These are phyloP conservation scores for Yamadazyma endophytica DNA, from an alignment of 805 yeast genomes.

Conservation along the genomic window DNA sequence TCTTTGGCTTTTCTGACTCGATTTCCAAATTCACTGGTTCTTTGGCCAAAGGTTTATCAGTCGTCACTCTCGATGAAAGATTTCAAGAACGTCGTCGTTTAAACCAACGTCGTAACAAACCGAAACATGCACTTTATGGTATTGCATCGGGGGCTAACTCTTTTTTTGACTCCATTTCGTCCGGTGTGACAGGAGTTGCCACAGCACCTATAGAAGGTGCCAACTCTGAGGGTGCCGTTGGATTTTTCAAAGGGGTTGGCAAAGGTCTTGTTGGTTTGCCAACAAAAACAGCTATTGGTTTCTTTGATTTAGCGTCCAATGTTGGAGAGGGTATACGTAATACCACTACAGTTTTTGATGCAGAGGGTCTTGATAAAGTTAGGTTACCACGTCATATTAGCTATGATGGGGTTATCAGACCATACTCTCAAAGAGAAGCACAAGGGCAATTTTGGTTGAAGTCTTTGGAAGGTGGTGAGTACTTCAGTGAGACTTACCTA, in stretches of 20 bases:
- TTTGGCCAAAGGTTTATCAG: slow-evolving; percentile 88
- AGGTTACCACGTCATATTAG: slow-evolving; percentile 78
- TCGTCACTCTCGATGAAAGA: slow-evolving; percentile 79
- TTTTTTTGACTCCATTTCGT: slow-evolving; percentile 76
- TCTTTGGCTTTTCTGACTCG: slow-evolving; percentile 92
- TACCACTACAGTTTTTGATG: slow-evolving; percentile 87
- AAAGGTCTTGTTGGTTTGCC: slow-evolving; percentile 95
- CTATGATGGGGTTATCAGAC: slow-evolving; percentile 66
- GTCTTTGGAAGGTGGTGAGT: slow-evolving; percentile 75
- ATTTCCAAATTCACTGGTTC: slow-evolving; percentile 91
- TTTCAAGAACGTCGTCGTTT: slow-evolving; percentile 81
- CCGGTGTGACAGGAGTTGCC: slow-evolving; percentile 90
- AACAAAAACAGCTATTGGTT: slow-evolving; percentile 93
- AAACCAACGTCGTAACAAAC: slow-evolving; percentile 70
- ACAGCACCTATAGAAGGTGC: slow-evolving; percentile 90
- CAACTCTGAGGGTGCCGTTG: slow-evolving; percentile 79
- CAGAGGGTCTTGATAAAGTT: slow-evolving; percentile 69
- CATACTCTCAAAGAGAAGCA: slow-evolving; percentile 76
- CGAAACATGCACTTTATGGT: slow-evolving; percentile 82
- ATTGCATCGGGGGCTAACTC: slow-evolving; percentile 84
- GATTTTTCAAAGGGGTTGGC: slow-evolving; percentile 91
- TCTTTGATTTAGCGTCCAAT: slow-evolving; percentile 88
- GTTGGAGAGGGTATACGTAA: slow-evolving; percentile 91
- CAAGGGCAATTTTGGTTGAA: slow-evolving; percentile 95
- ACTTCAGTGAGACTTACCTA: slow-evolving; percentile 66